These are phyloP conservation scores for Nicotiana obtusifolia DNA, from an alignment of 257 asterid species.

Conservation along the genomic window DNA sequence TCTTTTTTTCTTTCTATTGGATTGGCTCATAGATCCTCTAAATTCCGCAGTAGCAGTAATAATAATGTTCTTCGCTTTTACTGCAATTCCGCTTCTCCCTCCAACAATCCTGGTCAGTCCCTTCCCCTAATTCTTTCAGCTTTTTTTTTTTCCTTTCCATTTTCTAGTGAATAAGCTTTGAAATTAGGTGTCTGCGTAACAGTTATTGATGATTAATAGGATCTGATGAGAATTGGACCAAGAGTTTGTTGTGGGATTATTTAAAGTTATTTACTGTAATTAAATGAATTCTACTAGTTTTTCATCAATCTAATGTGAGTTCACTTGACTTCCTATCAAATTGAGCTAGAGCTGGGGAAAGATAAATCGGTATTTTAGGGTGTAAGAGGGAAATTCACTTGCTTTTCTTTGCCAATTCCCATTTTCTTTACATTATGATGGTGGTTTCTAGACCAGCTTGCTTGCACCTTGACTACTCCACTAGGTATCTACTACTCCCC, in stretches of 20 bases:
- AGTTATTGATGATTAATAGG: background rate
- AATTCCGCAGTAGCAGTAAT: conserved; percentile 16
- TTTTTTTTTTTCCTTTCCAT: background rate
- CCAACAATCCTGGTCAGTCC: conserved; percentile 52
- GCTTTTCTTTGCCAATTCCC: background rate
- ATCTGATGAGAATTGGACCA: background rate
- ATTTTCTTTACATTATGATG: background rate
- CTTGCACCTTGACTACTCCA: too few species aligned
- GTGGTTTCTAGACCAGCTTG: too few species aligned
- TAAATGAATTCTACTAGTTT: background rate
- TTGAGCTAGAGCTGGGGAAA: background rate
- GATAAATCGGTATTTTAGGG: background rate
- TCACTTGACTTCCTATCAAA: background rate
- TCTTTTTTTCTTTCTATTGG: conserved; percentile 28
- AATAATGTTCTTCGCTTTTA: conserved; percentile 29
- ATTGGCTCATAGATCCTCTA: conserved; percentile 25
- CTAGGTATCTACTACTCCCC: too few species aligned
- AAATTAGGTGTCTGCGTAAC: background rate
- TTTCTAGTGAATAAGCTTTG: background rate
- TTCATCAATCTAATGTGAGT: background rate
- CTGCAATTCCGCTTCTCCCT: conserved; percentile 42
- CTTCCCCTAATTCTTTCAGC: background rate
- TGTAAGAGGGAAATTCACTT: background rate
- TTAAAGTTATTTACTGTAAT: background rate
- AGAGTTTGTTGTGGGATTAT: background rate